Evolutionary conservation across 345 rosid genomes (phyloP), one percentile per base, ranked within the genome.

Genomic region (Nephelium lappaceum): DNA sequence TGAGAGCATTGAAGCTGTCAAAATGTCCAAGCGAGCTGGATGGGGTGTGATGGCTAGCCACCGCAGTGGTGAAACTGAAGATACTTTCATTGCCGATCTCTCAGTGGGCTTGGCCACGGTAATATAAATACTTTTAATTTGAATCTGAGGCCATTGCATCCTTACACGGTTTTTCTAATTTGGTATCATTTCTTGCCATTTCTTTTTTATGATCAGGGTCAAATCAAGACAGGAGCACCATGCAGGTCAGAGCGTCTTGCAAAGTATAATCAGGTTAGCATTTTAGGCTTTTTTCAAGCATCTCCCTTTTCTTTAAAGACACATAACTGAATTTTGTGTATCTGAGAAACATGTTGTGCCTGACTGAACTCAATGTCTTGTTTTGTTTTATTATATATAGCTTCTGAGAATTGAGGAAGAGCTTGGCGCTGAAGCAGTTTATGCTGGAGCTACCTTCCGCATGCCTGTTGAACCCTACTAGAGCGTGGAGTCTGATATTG

Each of bases 31-130:
- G 86, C 84, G n/a, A 67, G 99, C 99, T 78, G 98, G 99, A 0
- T 94, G 99, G 99, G 98, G 97, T 72, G 97, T 96, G 76, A 93
- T 96, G 99, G 89, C 99, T 38, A 96, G 99, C 86, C 99, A 96
- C 86, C 82, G 97, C 78, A 96, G 98, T 89, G 98, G 98, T 78
- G 99, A 94, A 76, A 96, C 99, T 3, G 98, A 96, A 83, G 99
- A 96, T 84, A 94, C 99, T 18, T 94, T 94, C 85, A 96, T 96
- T 75, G 98, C 98, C 10, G 98, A 96, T 81, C 89, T 96, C 25
- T 83, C 98, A 0, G 99, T 96, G 68, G 99, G 99, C 72, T 83
- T 96, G 89, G 90, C 99, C 11, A 96, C 97, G 79, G 99, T 93
- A 84, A 85, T 74, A 36, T 70, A 47, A 15, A 51, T 42, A 15